Base-by-base conservation (phyloP, 306 rosid species). In the Oemleria cerasiformis region DNA sequence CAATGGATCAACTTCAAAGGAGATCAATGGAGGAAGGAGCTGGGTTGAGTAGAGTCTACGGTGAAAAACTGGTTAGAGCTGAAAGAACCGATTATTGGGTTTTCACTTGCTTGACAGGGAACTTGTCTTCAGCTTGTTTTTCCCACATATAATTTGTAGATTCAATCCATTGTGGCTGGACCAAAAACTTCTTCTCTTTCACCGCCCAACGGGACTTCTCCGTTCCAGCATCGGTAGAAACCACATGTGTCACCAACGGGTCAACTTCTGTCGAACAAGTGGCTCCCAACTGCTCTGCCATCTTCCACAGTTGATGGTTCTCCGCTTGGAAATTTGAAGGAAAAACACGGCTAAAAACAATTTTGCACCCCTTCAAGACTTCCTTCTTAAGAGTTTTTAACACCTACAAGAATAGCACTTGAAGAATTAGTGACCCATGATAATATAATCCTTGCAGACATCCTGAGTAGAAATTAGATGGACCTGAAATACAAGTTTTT, bases 131-230 rank as follows among this genome's bases (percentile, higher is more conserved):
- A 1, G 88, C 84, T 43, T 78, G 92, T 77, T 76, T 88, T 76
- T 84, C 67, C 97, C 97, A 94, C 79, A 89, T 73, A 63, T 74
- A 94, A 73, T 91, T 85, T 36, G 92, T 83, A 49, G 97, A 90
- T 78, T 91, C 96, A 23, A 89, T 77, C 97, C 97, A 94, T 43
- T 66, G 73, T 15, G 98, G 97, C 78, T 86, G 87, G 70, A 94
- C 97, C 83, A 86, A 58, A 65, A 83, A 87, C 83, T 87, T 91
- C 36, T 30, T 30, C 36, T 30, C 36, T 30, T 30, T 30, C 36
- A 30, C 36, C 36, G 36, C 36, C 36, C 36, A 30, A 30, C 36
- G 36, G 36, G 56, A 8, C 0, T 74, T 70, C 67, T 91, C 53
- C 53, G 16, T 48, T 14, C 53, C 53, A 48, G n/a, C 53, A 0